Conservation (phyloP, 2,329 filamentous ascomycete genomes). For the Arthrobotrys iridis region DNA sequence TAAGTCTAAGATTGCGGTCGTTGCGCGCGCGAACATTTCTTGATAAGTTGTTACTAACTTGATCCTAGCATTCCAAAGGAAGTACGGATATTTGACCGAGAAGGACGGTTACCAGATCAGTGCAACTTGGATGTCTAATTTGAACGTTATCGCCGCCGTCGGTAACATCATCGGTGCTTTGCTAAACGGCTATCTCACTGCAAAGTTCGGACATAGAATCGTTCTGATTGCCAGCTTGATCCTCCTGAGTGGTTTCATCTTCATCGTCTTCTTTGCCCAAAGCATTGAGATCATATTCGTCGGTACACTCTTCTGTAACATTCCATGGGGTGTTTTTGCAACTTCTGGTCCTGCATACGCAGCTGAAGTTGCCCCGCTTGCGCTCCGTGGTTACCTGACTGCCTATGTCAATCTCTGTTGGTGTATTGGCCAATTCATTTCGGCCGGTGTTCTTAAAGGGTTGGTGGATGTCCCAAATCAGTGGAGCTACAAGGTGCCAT, state of each 20-base stretch:
- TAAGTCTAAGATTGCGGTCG: constrained; percentile 23
- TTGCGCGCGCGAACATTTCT: background rate
- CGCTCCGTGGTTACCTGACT: constrained; percentile 75
- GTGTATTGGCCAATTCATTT: constrained; percentile 65
- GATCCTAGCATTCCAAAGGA: constrained; percentile 50
- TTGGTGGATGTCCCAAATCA: constrained; percentile 60
- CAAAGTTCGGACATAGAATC: constrained; percentile 67
- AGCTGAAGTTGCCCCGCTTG: constrained; percentile 75
- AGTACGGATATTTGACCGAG: constrained; percentile 46
- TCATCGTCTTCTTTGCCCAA: constrained; percentile 67
- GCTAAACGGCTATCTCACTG: constrained; percentile 66
- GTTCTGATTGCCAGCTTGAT: constrained; percentile 65
- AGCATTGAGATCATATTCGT: constrained; percentile 65
- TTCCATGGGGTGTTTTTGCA: constrained; percentile 67
- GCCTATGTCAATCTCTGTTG: constrained; percentile 82
- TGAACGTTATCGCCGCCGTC: constrained; percentile 61
- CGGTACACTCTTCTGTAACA: constrained; percentile 66
- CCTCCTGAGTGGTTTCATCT: constrained; percentile 65
- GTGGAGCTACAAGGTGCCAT: constrained; percentile 62
- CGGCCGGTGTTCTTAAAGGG: constrained; percentile 62
- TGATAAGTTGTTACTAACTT: background rate
- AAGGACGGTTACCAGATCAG: constrained; percentile 45
- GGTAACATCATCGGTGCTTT: constrained; percentile 67
- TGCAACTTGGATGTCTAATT: constrained; percentile 50
- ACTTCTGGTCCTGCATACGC: constrained; percentile 62